phyloP scores from a whole-genome alignment of 768 basidiomycete genomes.

The Leucosporidium scottii region DNA sequence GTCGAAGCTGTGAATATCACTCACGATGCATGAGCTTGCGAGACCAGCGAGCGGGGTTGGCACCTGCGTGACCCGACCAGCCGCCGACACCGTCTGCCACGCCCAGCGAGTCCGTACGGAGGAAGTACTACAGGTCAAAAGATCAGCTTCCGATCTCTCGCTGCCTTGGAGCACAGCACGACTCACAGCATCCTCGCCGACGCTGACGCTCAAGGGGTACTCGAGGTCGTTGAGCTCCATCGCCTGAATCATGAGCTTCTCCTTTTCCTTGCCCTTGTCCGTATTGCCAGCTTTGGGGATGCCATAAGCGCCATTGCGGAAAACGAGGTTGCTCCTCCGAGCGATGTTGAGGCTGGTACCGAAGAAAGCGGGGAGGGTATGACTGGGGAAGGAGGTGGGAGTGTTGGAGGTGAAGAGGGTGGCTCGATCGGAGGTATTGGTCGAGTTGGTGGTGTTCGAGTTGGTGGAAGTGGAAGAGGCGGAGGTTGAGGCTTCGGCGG shows the following conservation, averaged over 20 bases:
- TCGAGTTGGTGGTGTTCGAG: conserved; percentile 36
- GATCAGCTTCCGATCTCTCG: neutral
- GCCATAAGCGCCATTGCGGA: conserved; percentile 77
- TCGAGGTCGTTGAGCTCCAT: conserved; percentile 9
- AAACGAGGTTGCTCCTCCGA: conserved; percentile 47
- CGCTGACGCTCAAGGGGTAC: conserved; percentile 38
- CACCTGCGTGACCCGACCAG: conserved; percentile 55
- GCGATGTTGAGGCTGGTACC: conserved; percentile 35
- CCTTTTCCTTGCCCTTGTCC: conserved; percentile 24
- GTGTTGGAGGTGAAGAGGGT: conserved; percentile 34
- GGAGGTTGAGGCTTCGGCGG: conserved; percentile 43
- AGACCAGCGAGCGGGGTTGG: conserved; percentile 49
- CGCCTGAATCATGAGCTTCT: neutral
- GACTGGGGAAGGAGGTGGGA: conserved; percentile 10
- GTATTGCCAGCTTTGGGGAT: conserved; percentile 57
- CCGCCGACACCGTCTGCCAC: conserved; percentile 94
- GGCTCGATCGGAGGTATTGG: conserved; percentile 37
- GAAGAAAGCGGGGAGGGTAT: conserved; percentile 30
- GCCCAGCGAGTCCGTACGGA: conserved; percentile 68
- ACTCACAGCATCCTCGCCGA: conserved; percentile 73
- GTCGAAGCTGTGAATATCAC: too few species aligned
- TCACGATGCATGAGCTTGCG: conserved; percentile 67
- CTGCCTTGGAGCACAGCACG: neutral
- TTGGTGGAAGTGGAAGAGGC: conserved; percentile 40
- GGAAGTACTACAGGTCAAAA: conserved; percentile 40